Conservation (phyloP, 345 rosid genomes). For the Lepidium didymum region DNA sequence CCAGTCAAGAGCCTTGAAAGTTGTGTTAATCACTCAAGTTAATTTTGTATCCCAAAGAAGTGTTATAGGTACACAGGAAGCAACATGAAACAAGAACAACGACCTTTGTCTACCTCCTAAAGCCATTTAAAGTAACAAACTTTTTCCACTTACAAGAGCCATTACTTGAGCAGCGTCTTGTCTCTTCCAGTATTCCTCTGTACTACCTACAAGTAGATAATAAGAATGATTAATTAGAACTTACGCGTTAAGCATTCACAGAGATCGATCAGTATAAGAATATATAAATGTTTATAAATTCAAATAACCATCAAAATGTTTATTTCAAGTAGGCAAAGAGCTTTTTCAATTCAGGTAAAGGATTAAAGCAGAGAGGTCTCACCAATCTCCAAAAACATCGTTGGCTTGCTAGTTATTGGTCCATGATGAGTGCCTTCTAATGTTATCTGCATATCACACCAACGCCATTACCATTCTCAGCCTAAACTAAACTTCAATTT, state of each 20-base stretch:
- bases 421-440: constrained; percentile 97
- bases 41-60: not conserved
- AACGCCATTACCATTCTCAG: not conserved
- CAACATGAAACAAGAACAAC: not conserved
- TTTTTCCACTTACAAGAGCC: constrained; percentile 61
- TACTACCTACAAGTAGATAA: constrained; percentile 52
- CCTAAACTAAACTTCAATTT: not conserved
- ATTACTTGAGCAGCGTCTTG: constrained; percentile 75
- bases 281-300: not conserved
- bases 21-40: not conserved
- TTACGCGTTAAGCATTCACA: not conserved
- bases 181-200: constrained; percentile 87
- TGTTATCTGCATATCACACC: constrained; percentile 48
- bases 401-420: constrained; percentile 71
- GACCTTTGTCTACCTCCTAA: not conserved
- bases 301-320: not conserved
- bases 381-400: constrained; percentile 93
- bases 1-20: not conserved
- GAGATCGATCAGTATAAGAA: not conserved
- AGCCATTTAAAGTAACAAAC: not conserved
- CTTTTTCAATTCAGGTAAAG: not conserved
- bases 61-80: not conserved
- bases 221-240: not conserved
- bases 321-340: not conserved
- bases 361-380: not conserved